Percentiles rank a stretch among this genome's conserved stretches.
Conservation (phyloP, 441 rosid species). For the Adansonia gregorii region DNA sequence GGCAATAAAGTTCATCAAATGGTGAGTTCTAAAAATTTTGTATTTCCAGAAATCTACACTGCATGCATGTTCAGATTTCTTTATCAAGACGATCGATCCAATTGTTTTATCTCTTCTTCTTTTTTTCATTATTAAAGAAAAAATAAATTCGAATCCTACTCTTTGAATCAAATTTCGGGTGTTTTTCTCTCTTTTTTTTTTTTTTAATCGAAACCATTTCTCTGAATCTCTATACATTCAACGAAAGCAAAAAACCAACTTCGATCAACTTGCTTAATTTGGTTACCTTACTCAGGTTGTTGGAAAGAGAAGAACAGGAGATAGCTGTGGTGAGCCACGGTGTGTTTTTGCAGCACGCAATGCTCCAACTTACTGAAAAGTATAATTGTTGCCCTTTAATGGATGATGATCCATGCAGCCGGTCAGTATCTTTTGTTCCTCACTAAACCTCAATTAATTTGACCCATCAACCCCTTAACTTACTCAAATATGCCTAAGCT, state of each 20-base stretch:
- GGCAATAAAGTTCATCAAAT: conserved; percentile 57
- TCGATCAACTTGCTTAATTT: neutral
- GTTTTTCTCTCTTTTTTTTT: too few species aligned
- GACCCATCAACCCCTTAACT: neutral
- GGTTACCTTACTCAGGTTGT: conserved; percentile 45
- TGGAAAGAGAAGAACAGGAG: conserved; percentile 67
- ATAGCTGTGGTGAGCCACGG: conserved; percentile 80
- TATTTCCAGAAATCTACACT: too few species aligned
- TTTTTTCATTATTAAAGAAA: too few species aligned
- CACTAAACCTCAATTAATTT: neutral
- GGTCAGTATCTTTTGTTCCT: conserved; percentile 28
- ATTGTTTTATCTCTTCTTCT: too few species aligned
- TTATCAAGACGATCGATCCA: too few species aligned
- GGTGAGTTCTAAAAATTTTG: conserved; percentile 40
- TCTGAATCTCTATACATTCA: neutral
- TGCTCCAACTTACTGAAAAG: conserved; percentile 38
- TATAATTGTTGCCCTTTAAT: conserved; percentile 29
- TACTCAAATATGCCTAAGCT: neutral
- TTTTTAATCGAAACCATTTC: too few species aligned
- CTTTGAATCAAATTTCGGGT: too few species aligned
- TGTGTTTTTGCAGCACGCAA: conserved; percentile 64
- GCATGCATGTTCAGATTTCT: too few species aligned
- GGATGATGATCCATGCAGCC: conserved; percentile 34
- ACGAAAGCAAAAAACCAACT: neutral
- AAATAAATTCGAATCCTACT: neutral